phyloP scores from a whole-genome alignment of 352 stramenopile species.

The Phytopythium cucurbitacearum region DNA sequence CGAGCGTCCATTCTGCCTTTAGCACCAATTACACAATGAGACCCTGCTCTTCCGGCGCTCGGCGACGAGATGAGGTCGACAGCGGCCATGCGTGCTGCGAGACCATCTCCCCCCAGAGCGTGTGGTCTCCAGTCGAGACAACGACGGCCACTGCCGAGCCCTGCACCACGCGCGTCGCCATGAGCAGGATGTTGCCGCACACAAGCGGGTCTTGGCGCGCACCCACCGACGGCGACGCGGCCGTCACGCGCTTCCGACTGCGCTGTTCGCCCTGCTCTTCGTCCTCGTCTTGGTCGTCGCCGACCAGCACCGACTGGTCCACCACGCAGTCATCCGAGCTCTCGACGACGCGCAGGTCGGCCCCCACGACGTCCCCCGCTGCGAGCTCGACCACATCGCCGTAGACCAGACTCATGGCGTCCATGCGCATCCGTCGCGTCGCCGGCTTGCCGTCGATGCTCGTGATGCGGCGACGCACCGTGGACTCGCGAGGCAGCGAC shows the following conservation, averaged over 20 bases:
- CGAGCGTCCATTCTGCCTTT: too few species aligned
- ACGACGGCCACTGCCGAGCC: constrained; percentile 61
- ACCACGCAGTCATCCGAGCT: constrained; percentile 76
- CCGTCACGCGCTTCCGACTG: constrained; percentile 32
- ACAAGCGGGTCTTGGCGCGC: constrained; percentile 25
- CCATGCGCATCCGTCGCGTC: constrained; percentile 85
- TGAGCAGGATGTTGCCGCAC: constrained; percentile 68
- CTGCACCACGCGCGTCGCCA: constrained; percentile 51
- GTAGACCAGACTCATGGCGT: constrained; percentile 86
- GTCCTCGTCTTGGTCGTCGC: constrained; percentile 25
- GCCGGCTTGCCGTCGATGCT: constrained; percentile 16
- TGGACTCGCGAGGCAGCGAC: constrained; percentile 85
- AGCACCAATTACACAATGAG: neutral
- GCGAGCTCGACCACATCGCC: constrained; percentile 92
- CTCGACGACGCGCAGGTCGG: constrained; percentile 81
- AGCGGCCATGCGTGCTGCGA: constrained; percentile 55
- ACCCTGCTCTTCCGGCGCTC: neutral
- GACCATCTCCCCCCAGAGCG: constrained; percentile 64
- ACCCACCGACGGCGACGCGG: constrained; percentile 12
- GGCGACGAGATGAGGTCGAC: neutral
- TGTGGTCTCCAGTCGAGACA: constrained; percentile 67
- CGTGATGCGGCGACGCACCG: constrained; percentile 61
- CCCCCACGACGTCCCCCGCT: constrained; percentile 85
- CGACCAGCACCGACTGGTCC: constrained; percentile 48
- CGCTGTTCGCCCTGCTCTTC: constrained; percentile 12